Percentiles rank a stretch among this genome's conserved stretches.
Evolutionary conservation across 2,329 filamentous ascomycete genomes (phyloP).

Genomic region (Stemphylium vesicarium): DNA sequence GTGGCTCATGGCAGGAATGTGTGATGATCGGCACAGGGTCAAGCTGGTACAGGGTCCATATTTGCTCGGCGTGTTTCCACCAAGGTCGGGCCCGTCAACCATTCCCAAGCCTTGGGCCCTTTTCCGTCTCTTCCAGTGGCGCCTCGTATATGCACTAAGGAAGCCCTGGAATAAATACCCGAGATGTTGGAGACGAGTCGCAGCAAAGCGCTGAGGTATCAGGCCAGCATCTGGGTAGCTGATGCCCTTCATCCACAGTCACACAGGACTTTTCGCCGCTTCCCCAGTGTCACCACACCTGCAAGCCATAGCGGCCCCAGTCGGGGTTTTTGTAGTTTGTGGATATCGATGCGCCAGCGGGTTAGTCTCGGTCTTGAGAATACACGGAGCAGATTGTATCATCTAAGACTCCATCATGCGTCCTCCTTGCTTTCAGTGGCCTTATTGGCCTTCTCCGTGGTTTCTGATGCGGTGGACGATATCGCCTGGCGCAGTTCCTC

Average conservation of each 20-base stretch:
- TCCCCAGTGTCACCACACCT: constrained; percentile 24
- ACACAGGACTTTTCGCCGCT: constrained; percentile 14
- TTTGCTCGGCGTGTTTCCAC: constrained; percentile 9
- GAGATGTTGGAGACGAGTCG: constrained; percentile 34
- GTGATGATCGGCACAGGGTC: constrained; percentile 25
- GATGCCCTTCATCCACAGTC: constrained; percentile 12
- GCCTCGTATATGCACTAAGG: constrained; percentile 13
- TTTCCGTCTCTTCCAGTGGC: constrained; percentile 20
- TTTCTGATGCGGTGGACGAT: constrained; percentile 5
- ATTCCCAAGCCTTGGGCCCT: constrained; percentile 9
- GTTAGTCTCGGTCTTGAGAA: constrained; percentile 4
- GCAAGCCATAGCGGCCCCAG: constrained; percentile 21
- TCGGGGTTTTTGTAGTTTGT: constrained; percentile 26
- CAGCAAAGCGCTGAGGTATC: constrained; percentile 26
- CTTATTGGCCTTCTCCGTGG: constrained; percentile 6
- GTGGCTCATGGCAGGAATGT: constrained; percentile 17
- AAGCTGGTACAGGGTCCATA: constrained; percentile 20
- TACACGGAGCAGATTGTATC: constrained; percentile 1
- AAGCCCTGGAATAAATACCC: constrained; percentile 20
- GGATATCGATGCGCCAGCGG: constrained; percentile 10
- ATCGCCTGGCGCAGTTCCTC: constrained; percentile 71
- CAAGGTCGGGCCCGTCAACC: constrained; percentile 10
- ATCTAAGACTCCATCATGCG: constrained; percentile 17
- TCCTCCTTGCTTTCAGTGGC: constrained; percentile 30
- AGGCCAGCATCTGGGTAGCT: constrained; percentile 25